Conservation (phyloP, 1,284 basidiomycete genomes). For the Irpex rosettiformis region DNA sequence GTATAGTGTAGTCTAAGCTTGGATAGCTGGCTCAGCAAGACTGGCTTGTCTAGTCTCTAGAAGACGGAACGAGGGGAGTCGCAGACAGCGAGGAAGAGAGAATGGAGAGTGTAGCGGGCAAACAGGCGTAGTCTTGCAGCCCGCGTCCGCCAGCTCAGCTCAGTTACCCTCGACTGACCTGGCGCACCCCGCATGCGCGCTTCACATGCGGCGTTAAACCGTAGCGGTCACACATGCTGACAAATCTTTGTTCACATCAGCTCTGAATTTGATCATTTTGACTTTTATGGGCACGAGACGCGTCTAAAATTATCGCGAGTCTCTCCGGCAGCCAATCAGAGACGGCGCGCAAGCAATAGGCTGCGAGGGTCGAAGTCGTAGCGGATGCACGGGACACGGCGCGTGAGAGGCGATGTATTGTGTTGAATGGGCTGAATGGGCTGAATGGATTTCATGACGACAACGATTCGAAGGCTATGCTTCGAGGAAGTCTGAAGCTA, state of each 20-base stretch:
- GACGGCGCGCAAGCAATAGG: background rate
- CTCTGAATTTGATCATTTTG: background rate
- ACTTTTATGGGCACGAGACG: too few relatives aligned
- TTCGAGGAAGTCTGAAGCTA: constrained; percentile 79
- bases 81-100: background rate
- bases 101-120: too few relatives aligned
- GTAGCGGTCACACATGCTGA: too few relatives aligned
- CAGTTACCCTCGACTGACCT: too few relatives aligned
- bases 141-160: background rate
- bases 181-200: too few relatives aligned
- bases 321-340: constrained; percentile 3
- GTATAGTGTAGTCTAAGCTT: constrained; percentile 15
- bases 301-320: background rate
- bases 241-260: background rate
- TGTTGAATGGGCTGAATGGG: too few relatives aligned
- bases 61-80: background rate
- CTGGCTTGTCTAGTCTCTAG: background rate
- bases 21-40: background rate
- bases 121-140: background rate
- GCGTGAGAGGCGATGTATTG: too few relatives aligned
- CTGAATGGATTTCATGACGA: background rate
- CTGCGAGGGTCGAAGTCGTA: too few relatives aligned
- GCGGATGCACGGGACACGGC: too few relatives aligned
- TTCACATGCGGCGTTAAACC: background rate
- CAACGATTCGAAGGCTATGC: constrained; percentile 41